Conservation (phyloP, 2,329 filamentous ascomycete species). For the Talaromyces sp. region DNA sequence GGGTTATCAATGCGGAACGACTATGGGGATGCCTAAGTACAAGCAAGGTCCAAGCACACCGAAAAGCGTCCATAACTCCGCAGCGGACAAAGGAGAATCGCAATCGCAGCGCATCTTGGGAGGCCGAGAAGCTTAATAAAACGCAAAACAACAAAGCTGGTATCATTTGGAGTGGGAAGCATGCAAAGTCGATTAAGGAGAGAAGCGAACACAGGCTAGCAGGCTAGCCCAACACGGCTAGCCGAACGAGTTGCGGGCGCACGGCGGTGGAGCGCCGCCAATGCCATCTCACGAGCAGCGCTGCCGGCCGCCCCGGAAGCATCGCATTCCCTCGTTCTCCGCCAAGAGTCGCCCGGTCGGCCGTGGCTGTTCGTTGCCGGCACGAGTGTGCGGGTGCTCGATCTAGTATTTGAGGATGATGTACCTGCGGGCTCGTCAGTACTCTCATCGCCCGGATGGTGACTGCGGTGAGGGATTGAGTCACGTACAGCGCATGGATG, state of each 20-base stretch:
- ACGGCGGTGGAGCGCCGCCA: too few species aligned
- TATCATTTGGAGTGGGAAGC: constrained; percentile 27
- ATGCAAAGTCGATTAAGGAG: neutral
- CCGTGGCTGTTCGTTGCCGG: neutral
- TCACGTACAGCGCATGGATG: constrained; percentile 77
- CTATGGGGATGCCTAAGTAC: neutral
- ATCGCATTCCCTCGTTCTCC: neutral
- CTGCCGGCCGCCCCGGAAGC: neutral
- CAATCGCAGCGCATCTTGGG: constrained; percentile 13
- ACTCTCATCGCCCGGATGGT: neutral
- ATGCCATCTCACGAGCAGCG: neutral
- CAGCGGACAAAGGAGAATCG: neutral
- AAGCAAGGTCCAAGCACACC: neutral
- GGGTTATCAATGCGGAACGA: neutral
- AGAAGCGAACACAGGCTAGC: neutral
- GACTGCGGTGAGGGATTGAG: neutral
- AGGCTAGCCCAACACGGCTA: constrained; percentile 2
- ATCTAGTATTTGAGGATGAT: constrained; percentile 83
- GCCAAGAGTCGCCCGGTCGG: neutral
- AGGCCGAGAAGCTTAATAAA: constrained; percentile 15
- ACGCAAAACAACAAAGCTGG: constrained; percentile 30
- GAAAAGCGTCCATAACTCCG: neutral
- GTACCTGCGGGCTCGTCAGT: constrained; percentile 49
- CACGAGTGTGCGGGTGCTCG: constrained; percentile 5
- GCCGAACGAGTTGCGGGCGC: too few species aligned